Evolutionary conservation across 495 filamentous ascomycete genomes (phyloP).

Genomic region (Aspergillus haitiensis): DNA sequence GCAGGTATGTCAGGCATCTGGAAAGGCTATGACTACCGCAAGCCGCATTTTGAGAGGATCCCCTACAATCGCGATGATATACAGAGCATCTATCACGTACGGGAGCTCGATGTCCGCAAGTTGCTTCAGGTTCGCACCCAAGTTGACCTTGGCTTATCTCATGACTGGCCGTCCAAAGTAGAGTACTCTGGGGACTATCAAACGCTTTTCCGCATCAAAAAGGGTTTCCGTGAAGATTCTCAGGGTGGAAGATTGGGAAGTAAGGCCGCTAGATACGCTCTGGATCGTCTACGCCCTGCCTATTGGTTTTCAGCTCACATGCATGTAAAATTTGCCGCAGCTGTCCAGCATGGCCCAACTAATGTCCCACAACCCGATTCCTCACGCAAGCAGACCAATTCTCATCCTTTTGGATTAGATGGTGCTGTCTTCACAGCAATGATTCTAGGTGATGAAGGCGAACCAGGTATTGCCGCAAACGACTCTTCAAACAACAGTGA

Average conservation of each 20-base stretch:
- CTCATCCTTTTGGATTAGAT: conserved; percentile 25
- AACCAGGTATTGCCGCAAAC: not conserved
- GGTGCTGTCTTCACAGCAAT: conserved; percentile 18
- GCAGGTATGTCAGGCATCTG: conserved; percentile 92
- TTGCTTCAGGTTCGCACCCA: conserved; percentile 79
- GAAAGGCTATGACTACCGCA: conserved; percentile 81
- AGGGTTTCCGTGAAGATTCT: conserved; percentile 72
- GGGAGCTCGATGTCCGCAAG: conserved; percentile 89
- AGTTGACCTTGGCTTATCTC: conserved; percentile 85
- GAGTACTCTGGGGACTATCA: conserved; percentile 69
- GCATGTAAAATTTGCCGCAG: conserved; percentile 80
- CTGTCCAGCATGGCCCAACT: conserved; percentile 60
- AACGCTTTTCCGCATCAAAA: conserved; percentile 67
- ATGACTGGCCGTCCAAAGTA: conserved; percentile 88
- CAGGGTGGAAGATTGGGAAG: conserved; percentile 71
- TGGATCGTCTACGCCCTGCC: conserved; percentile 75
- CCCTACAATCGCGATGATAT: conserved; percentile 75
- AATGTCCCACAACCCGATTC: conserved; percentile 4
- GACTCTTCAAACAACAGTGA: not conserved
- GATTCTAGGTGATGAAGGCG: conserved; percentile 8
- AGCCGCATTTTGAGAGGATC: conserved; percentile 79
- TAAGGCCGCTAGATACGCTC: conserved; percentile 69
- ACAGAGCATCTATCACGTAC: conserved; percentile 79
- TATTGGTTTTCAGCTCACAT: conserved; percentile 96
- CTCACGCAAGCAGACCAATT: not conserved